Base-by-base conservation (phyloP, 192 early-diverging fungal species). In the Coemansia sp. region DNA sequence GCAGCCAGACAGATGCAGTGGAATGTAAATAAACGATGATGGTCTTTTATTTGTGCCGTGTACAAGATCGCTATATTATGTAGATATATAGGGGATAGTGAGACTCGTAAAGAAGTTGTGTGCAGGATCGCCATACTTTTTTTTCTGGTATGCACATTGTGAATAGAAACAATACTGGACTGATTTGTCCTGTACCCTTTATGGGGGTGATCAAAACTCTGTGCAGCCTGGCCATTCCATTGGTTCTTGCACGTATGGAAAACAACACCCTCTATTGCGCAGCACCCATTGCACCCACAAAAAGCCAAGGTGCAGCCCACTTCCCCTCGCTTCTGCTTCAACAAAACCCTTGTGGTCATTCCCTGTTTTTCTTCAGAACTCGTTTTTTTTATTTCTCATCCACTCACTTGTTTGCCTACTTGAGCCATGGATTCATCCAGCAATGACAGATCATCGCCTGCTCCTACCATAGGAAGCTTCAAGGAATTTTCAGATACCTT, bases 401-500 rank as follows among this genome's bases (percentile, higher is more conserved):
- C 26, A 49, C 28, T 25, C 28, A 21, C 5, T 49, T 50, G 25
- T 28, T 58, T 58, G 19, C 16, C 54, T 16, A 44, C 38, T 16
- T 4, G 14, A 44, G 10, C 32, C 28, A 60, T 34, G 24, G 48
- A 51, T 32, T 30, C 49, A 10, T 10, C 44, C n/a, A 24, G 19
- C 18, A 60, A 25, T 16, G 8, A 26, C 12, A 21, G 19, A 24
- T 28, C 18, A n/a, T 60, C 58, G 22, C 4, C 58, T 25, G 4
- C 25, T 1, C 21, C 59, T 4, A 25, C 18, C 9, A 19, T 28
- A 50, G 59, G 59, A 54, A 26, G 44, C 26, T 64, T 56, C 31
- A 54, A 34, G n/a, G 62, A 56, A 44, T 64, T 64, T 24, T 5
- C 44, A 2, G 9, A 56, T 26, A 19, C 19, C 30, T 64, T 64